Evolutionary conservation across 108 stramenopile genomes (phyloP).

Genomic region (Cylindrotheca fusiformis): DNA sequence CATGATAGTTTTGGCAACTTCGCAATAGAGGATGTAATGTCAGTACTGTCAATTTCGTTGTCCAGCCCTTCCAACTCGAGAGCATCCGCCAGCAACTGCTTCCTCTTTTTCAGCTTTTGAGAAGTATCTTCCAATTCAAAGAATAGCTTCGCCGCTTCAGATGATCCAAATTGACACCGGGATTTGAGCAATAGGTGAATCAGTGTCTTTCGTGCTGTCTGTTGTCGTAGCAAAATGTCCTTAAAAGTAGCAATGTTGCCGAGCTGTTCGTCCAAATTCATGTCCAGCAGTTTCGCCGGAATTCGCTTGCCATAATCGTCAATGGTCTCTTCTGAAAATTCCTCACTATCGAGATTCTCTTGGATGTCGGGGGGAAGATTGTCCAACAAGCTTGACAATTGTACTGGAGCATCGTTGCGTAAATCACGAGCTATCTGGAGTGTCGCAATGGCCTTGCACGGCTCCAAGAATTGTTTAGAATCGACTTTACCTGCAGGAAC

Average conservation of each 20-base stretch:
- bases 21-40: conserved; percentile 21
- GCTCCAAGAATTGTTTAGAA: conserved; percentile 57
- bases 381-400: conserved; percentile 47
- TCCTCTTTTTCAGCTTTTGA: conserved; percentile 57
- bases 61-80: conserved; percentile 84
- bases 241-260: conserved; percentile 50
- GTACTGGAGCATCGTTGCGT: conserved; percentile 67
- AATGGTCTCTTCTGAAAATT: conserved; percentile 23
- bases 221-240: conserved; percentile 58
- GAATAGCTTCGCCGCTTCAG: conserved; percentile 67
- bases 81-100: conserved; percentile 63
- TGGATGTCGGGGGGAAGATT: conserved; percentile 59
- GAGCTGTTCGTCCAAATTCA: conserved; percentile 61
- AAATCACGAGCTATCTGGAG: conserved; percentile 83
- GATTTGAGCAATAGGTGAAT: conserved; percentile 65
- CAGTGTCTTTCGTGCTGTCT: conserved; percentile 52
- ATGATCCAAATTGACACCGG: conserved; percentile 73
- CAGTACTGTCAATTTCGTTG: conserved; percentile 26
- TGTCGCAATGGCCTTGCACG: conserved; percentile 75
- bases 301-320: conserved; percentile 46
- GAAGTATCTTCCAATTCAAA: conserved; percentile 20
- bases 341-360: conserved; percentile 12
- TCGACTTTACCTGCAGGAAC: conserved; percentile 57
- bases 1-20: conserved; percentile 41
- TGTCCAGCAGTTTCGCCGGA: conserved; percentile 62